Conservation (phyloP, 768 basidiomycete species). For the Boletus vermiculosoides region DNA sequence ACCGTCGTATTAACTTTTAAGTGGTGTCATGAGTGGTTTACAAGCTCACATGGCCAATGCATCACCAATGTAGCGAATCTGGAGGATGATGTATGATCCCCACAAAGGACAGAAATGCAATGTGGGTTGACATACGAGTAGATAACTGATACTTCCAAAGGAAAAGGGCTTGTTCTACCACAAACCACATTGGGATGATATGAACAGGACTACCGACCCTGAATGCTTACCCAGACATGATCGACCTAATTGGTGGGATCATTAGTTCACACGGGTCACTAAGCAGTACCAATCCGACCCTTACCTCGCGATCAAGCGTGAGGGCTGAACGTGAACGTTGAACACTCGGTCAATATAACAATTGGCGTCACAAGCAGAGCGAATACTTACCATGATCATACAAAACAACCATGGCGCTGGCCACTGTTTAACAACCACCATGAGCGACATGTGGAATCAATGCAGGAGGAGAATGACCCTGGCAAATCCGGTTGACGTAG, state of each 20-base stretch:
- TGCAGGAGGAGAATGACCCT: slow-evolving; percentile 5
- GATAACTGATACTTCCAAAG: slow-evolving; percentile 22
- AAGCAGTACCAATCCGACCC: background rate
- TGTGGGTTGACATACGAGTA: slow-evolving; percentile 15
- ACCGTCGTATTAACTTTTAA: background rate
- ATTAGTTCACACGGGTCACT: background rate
- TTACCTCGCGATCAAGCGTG: slow-evolving; percentile 20
- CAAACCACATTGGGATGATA: background rate
- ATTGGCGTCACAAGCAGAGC: background rate
- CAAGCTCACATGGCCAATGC: slow-evolving; percentile 17
- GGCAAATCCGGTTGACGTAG: slow-evolving; percentile 5
- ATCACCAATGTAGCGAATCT: slow-evolving; percentile 28
- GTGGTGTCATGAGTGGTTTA: background rate
- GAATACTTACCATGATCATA: slow-evolving; percentile 22
- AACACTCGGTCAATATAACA: background rate
- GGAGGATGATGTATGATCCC: no score
- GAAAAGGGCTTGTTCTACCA: slow-evolving; percentile 3
- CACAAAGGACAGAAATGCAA: background rate
- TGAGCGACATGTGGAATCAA: background rate
- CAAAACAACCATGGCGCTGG: slow-evolving; percentile 9
- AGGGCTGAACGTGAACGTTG: slow-evolving; percentile 12
- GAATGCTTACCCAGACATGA: slow-evolving; percentile 19
- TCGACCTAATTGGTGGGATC: slow-evolving; percentile 6
- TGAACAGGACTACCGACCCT: background rate
- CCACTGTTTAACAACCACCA: slow-evolving; percentile 1